phyloP scores from a whole-genome alignment of 2,329 filamentous ascomycete genomes.

The Xylaria arbuscula region DNA sequence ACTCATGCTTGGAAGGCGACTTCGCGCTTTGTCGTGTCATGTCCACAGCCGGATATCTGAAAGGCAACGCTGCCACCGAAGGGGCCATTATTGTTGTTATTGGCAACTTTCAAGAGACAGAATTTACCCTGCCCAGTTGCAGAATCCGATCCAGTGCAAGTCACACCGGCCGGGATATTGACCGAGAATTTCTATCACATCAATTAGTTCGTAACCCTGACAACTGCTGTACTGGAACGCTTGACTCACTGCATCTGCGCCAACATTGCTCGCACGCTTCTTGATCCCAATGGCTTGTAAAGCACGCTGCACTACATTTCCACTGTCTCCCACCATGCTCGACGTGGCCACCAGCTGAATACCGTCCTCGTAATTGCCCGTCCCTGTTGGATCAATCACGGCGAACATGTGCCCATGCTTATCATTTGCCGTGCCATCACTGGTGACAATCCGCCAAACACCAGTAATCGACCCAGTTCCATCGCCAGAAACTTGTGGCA shows the following conservation, averaged over 20 bases:
- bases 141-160: constrained; percentile 23
- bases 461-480: constrained; percentile 26
- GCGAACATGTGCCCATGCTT: constrained; percentile 28
- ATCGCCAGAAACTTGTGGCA: constrained; percentile 31
- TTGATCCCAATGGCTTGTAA: constrained; percentile 24
- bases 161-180: constrained; percentile 27
- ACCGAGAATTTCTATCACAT: constrained; percentile 20
- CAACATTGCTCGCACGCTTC: constrained; percentile 31
- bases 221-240: not conserved
- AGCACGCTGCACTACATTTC: constrained; percentile 31
- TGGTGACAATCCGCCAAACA: constrained; percentile 31
- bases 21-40: constrained; percentile 4
- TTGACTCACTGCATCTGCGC: constrained; percentile 29
- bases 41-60: constrained; percentile 14
- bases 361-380: constrained; percentile 24
- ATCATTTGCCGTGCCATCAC: constrained; percentile 32
- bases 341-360: constrained; percentile 19
- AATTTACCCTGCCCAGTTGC: constrained; percentile 26
- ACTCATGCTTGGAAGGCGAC: constrained; percentile 16
- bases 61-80: constrained; percentile 32
- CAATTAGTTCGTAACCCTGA: constrained; percentile 1
- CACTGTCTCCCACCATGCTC: constrained; percentile 22
- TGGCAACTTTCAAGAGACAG: constrained; percentile 33
- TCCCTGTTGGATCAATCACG: constrained; percentile 27
- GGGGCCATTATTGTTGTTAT: constrained; percentile 32